Evolutionary conservation across 352 stramenopile genomes (phyloP).

Genomic region (Salisapilia sapeloensis): DNA sequence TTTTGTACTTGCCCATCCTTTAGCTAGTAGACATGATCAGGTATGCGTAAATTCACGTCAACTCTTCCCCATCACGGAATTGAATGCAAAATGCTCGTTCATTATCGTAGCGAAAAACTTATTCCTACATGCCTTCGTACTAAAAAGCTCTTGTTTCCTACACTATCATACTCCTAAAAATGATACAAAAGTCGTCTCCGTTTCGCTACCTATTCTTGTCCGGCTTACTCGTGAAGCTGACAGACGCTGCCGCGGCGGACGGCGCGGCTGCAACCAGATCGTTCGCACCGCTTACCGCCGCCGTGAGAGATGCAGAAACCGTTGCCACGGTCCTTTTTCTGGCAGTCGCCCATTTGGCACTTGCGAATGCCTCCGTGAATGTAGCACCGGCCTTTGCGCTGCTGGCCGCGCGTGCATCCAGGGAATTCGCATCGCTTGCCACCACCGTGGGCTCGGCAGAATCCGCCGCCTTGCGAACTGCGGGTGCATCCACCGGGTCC

Average conservation of each 20-base stretch:
- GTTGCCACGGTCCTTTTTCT: constrained; percentile 79
- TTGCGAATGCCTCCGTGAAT: constrained; percentile 70
- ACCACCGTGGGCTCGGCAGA: constrained; percentile 61
- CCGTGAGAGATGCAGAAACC: constrained; percentile 54
- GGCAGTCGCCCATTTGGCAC: constrained; percentile 47
- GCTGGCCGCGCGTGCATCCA: constrained; percentile 47
- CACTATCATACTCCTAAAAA: too few species aligned
- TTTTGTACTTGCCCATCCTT: too few species aligned
- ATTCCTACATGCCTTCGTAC: too few species aligned
- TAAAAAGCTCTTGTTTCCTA: too few species aligned
- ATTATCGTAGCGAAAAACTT: too few species aligned
- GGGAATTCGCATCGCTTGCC: constrained; percentile 67
- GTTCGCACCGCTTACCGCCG: constrained; percentile 32
- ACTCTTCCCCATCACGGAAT: too few species aligned
- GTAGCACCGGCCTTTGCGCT: constrained; percentile 74
- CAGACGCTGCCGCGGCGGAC: constrained; percentile 39
- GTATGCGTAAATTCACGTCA: too few species aligned
- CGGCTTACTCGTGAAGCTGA: constrained; percentile 34
- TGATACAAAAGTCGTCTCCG: too few species aligned
- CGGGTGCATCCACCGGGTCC: constrained; percentile 39
- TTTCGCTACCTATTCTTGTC: too few species aligned
- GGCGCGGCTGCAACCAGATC: constrained; percentile 20
- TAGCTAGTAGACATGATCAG: too few species aligned
- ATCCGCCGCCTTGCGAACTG: constrained; percentile 62
- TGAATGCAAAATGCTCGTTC: too few species aligned